Evolutionary conservation across 768 basidiomycete species (phyloP), one percentile per base, ranked within the genome.

Genomic region (Rhizopogon roseolus): DNA sequence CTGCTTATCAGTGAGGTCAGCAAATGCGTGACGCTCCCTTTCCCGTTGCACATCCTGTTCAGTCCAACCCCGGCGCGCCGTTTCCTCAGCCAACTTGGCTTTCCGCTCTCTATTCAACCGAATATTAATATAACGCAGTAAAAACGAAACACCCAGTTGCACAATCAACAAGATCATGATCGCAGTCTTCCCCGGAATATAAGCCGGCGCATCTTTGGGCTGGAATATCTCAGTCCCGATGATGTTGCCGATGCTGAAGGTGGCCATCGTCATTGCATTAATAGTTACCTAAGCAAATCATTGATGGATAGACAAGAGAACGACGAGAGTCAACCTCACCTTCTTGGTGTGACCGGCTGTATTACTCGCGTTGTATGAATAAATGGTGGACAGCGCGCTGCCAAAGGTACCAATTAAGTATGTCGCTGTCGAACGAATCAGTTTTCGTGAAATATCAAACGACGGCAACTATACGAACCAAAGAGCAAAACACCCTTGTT

Each of bases 331-430:
- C 13, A 44, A 10, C n/a, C 27, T 19, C 13, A 71, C 73, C 71
- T 86, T 87, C 73, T 87, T 86, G 6, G 84, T 86, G 49, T 84
- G 80, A 0, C 82, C 82, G 34, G 77, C 77, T 0, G 79, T 85
- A 63, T 86, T 85, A 50, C 78, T 79, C 6, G 83, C 81, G 50
- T 85, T 84, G 58, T 81, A 85, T 0, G 84, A 81, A 53, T 85
- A 85, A 10, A 85, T 72, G 0, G 78, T 75, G 0, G 83, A 78
- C 9, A 86, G 64, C 0, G 81, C 79, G 49, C 79, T 81, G 4
- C 82, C 82, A 52, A 81, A 86, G 3, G 80, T 80, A 17, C 75
- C 73, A 28, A 76, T 69, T 29, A 82, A 64, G 53, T 81, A 81
- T 9, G 70, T 69, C 34, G 72, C 82, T 83, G 52, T 10, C 25